Evolutionary conservation across 2,329 filamentous ascomycete genomes (phyloP).

Genomic region (Aspergillus sp.): DNA sequence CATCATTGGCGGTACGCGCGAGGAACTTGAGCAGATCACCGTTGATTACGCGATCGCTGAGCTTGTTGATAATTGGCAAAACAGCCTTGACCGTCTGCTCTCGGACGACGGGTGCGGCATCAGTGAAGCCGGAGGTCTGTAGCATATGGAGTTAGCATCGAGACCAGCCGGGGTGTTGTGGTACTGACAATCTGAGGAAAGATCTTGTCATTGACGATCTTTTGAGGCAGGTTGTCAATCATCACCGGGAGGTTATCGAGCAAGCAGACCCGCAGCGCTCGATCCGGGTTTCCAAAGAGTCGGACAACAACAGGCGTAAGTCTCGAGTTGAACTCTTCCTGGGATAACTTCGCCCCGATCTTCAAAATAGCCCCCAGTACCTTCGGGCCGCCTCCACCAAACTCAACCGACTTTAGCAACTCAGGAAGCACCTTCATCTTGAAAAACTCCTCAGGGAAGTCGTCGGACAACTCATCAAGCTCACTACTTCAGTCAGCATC

Average conservation of each 20-base stretch:
- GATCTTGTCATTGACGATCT: constrained; percentile 91
- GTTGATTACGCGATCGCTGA: constrained; percentile 90
- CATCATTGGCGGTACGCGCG: constrained; percentile 95
- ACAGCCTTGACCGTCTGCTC: constrained; percentile 97
- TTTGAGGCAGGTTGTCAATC: constrained; percentile 87
- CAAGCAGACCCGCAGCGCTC: constrained; percentile 86
- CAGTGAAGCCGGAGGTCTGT: constrained; percentile 89
- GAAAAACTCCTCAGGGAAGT: constrained; percentile 97
- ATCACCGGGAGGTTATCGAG: constrained; percentile 86
- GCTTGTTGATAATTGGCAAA: constrained; percentile 79
- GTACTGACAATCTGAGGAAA: constrained; percentile 83
- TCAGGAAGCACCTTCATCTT: constrained; percentile 96
- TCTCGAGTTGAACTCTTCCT: constrained; percentile 83
- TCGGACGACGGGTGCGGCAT: constrained; percentile 83
- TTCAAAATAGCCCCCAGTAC: constrained; percentile 87
- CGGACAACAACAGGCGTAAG: constrained; percentile 85
- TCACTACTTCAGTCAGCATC: constrained; percentile 54
- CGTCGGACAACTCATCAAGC: constrained; percentile 81
- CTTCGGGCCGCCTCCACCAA: constrained; percentile 91
- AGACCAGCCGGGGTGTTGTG: neutral
- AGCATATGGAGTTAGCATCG: neutral
- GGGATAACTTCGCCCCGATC: constrained; percentile 81
- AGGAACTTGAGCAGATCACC: constrained; percentile 88
- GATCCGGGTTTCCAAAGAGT: constrained; percentile 86
- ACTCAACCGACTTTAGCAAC: constrained; percentile 97